Evolutionary conservation across 495 filamentous ascomycete species (phyloP), one percentile per base, ranked within the genome.

Genomic region (Penicillium cosmopolitanum): DNA sequence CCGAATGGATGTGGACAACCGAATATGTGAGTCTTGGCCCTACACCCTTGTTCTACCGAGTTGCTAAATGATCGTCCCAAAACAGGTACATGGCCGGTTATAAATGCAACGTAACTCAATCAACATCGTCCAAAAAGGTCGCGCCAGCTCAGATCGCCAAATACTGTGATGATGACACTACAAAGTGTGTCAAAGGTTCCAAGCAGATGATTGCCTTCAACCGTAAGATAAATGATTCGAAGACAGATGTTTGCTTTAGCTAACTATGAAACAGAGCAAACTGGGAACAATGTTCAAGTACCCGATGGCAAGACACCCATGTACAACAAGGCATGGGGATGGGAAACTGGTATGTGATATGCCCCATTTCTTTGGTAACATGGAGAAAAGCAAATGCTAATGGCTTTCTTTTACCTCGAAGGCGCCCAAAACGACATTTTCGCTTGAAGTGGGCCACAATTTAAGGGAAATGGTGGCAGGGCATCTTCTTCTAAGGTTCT

Each of bases 131-230:
- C 5, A 73, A 67, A 12, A 58, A 63, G 5, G 46, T 84, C 35
- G 79, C 74, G 11, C 43, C 63, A 12, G 77, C 79, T 1, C 62
- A 80, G 46, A 55, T 71, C 3, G 77, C 82, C 0, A 69, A 72
- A 5, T 81, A 74, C 54, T 85, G 82, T 65, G 68, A 50, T 0
- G 70, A 73, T 42, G 68, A 79, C 42, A 52, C 56, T 12, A 70
- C 62, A 16, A 76, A 77, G 35, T 86, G 83, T 57, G 71, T 81
- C 13, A 60, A 67, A 21, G 83, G 83, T 2, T 75, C 83, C 2
- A 85, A 86, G 70, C 83, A 84, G 60, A 83, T 83, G 74, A 75
- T 82, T 44, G 80, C 74, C 3, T 82, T 76, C 74, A 71, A 82
- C 56, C 81, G 73, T 75, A 56, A 53, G 72, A 65, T 8, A 48